Evolutionary conservation across 2,329 filamentous ascomycete species (phyloP).

Genomic region (Metarhizium guizhouense): DNA sequence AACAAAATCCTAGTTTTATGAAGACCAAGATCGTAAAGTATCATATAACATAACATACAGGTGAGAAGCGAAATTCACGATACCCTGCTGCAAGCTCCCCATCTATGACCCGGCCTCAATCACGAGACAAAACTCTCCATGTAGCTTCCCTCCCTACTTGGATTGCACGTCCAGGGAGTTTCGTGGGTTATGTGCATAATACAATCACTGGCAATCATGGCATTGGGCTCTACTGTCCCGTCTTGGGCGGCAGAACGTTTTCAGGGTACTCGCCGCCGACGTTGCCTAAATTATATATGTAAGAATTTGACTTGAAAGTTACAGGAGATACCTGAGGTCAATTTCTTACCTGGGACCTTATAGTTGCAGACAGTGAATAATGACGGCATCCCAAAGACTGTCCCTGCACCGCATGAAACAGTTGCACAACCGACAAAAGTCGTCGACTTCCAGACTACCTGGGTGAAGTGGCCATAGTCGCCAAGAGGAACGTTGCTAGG

Average conservation of each 20-base stretch:
- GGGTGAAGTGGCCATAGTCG: conserved; percentile 40
- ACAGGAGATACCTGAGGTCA: neutral
- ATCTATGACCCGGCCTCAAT: conserved; percentile 2
- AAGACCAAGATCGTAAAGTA: conserved; percentile 23
- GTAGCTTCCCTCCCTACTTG: neutral
- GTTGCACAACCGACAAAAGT: conserved; percentile 49
- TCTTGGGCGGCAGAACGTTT: conserved; percentile 37
- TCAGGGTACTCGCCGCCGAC: conserved; percentile 37
- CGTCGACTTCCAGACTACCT: conserved; percentile 32
- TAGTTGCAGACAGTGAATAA: conserved; percentile 87
- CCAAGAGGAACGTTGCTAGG: too few relatives aligned
- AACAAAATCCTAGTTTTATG: conserved; percentile 7
- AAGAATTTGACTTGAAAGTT: neutral
- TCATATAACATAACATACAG: conserved; percentile 26
- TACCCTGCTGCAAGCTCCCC: neutral
- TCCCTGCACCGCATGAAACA: conserved; percentile 52
- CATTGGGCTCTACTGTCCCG: conserved; percentile 13
- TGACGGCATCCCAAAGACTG: conserved; percentile 34
- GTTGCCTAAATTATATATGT: conserved; percentile 33
- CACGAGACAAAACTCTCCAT: neutral
- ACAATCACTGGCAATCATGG: neutral
- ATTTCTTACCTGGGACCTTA: conserved; percentile 53
- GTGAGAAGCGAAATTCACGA: conserved; percentile 21
- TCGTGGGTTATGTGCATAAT: too few relatives aligned
- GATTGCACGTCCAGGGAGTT: too few relatives aligned